Base-by-base conservation (phyloP, 2,329 filamentous ascomycete genomes). In the Colletotrichum euphorbiae region DNA sequence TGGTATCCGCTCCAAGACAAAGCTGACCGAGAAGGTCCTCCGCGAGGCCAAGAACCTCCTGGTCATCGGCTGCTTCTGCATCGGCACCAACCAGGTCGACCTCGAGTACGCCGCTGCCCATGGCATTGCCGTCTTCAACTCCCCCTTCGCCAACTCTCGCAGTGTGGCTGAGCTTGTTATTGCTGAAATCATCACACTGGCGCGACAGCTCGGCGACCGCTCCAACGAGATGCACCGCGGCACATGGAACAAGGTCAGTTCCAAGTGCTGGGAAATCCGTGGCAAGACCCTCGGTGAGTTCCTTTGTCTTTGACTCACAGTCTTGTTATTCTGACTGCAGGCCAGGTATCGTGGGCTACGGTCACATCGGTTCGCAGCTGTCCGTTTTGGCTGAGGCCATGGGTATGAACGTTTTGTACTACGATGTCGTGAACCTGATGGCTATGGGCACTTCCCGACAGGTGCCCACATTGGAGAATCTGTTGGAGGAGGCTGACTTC, bases 331-430 rank as follows among this genome's bases (percentile, higher is more conserved):
- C 61, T 68, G 21, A 68, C 36, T 28, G 13, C 13, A n/a, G 13
- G 17, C 24, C 66, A 90, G 89, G 93, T 70, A 98, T 99, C 75
- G 90, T 99, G 72, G 96, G 96, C 33, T 99, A 99, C 77, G 96
- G 96, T 70, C 96, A 99, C 78, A 98, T 99, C 77, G 96, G 96
- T 70, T 94, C 93, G 58, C 96, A 99, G 80, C 84, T 99, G 71
- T 98, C 94, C 0, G 96, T 99, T 46, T 84, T 99, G 71, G 94
- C 96, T 31, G 96, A 99, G 81, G 90, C 95, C 24, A 97, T 99
- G 94, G 96, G 96, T 56, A 98, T 99, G 95, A 90, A 87, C 15
- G 96, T 99, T 75, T 94, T 98, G 75, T 99, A 98, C 85, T 98
- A 97, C 80, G 96, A 99, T 79, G 90, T 97, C 6, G 82, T 97